These are phyloP conservation scores for Clavispora carvajalis DNA, from an alignment of 805 yeast genomes.

Conservation along the genomic window DNA sequence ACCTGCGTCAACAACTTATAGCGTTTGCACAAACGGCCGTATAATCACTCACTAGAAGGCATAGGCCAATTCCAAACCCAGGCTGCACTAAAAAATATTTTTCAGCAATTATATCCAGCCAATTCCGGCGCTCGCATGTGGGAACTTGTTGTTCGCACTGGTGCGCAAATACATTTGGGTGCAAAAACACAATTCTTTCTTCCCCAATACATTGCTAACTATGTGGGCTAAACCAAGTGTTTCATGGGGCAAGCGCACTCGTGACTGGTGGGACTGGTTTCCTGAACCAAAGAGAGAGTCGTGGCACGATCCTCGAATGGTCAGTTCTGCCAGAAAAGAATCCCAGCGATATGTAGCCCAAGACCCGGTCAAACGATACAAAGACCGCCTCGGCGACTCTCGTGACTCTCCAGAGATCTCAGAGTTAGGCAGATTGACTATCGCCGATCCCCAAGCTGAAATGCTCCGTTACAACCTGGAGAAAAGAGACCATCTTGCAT, in stretches of 20 bases:
- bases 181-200: background rate
- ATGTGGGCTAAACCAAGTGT: constrained; percentile 1
- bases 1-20: too few relatives aligned
- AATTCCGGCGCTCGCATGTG: too few relatives aligned
- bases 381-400: background rate
- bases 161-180: background rate
- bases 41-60: too few relatives aligned
- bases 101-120: too few relatives aligned
- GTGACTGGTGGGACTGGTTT: background rate
- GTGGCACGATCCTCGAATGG: background rate
- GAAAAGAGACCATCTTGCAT: background rate
- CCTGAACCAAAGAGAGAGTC: background rate
- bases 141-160: too few relatives aligned
- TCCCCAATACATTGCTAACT: background rate
- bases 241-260: background rate
- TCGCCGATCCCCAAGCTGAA: background rate
- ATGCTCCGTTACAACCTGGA: background rate
- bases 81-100: too few relatives aligned
- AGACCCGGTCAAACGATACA: background rate
- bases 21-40: too few relatives aligned
- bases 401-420: background rate
- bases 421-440: background rate
- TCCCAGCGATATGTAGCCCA: background rate
- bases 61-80: too few relatives aligned
- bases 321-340: background rate